These are phyloP conservation scores for Thalassiosira ordinaria DNA, from an alignment of 352 stramenopile genomes.

Conservation along the genomic window DNA sequence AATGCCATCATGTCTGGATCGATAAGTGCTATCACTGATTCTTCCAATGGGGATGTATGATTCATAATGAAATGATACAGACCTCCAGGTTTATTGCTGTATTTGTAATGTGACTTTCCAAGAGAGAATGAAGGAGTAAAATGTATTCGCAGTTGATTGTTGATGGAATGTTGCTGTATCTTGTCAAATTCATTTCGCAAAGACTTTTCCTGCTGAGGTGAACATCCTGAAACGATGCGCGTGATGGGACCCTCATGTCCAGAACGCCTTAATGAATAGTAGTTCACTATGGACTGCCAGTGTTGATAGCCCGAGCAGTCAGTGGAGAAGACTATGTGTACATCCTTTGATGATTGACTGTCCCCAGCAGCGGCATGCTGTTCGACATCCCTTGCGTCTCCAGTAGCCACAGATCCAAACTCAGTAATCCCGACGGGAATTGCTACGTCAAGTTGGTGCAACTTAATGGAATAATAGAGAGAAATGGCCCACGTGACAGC, in stretches of 20 bases:
- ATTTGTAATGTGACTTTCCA: slow-evolving; percentile 60
- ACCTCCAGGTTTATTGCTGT: slow-evolving; percentile 74
- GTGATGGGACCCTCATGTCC: slow-evolving; percentile 61
- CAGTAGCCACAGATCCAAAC: no score
- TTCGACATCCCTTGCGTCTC: no score
- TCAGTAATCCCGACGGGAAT: no score
- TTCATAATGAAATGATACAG: slow-evolving; percentile 59
- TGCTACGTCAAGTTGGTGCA: slow-evolving; percentile 6
- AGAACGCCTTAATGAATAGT: slow-evolving; percentile 49
- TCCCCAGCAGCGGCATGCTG: not conserved
- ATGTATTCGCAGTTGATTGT: slow-evolving; percentile 49
- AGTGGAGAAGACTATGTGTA: slow-evolving; percentile 70
- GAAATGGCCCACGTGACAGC: slow-evolving; percentile 1
- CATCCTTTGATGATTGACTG: slow-evolving; percentile 20
- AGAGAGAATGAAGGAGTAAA: slow-evolving; percentile 64
- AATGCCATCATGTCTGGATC: slow-evolving; percentile 75
- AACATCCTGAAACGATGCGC: slow-evolving; percentile 64
- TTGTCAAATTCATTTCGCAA: slow-evolving; percentile 31
- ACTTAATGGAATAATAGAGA: not conserved
- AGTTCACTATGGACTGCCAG: slow-evolving; percentile 68
- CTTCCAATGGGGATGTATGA: slow-evolving; percentile 26
- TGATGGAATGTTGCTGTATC: slow-evolving; percentile 20
- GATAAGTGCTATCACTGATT: slow-evolving; percentile 58
- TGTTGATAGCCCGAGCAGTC: slow-evolving; percentile 75
- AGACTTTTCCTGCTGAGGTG: slow-evolving; percentile 22